A percentile compares a stretch with the other conserved stretches of the same genome.
Conservation (phyloP, 129 eudicot species). For the Dittrichia graveolens region DNA sequence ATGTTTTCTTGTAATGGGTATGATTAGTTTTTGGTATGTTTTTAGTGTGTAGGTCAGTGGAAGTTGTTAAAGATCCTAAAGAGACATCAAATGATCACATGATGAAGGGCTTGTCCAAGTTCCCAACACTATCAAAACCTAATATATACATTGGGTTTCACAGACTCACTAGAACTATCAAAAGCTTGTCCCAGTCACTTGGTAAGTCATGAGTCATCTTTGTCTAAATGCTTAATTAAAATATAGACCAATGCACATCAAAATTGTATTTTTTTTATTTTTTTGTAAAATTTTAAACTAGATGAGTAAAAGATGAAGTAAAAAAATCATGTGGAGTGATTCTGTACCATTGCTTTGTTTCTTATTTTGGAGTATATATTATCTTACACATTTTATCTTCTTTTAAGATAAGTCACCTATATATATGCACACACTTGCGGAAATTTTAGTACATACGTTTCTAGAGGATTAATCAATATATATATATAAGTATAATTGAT, state of each 20-base stretch:
- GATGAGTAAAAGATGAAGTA: background rate
- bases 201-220: constrained; percentile 42
- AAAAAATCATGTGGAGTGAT: constrained; percentile 2
- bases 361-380: background rate
- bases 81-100: constrained; percentile 43
- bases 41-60: constrained; percentile 32
- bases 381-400: too few relatives aligned
- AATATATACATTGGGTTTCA: constrained; percentile 54
- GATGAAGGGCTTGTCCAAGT: constrained; percentile 46
- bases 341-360: background rate
- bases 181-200: constrained; percentile 60
- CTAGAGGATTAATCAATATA: too few relatives aligned
- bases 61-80: constrained; percentile 29
- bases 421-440: too few relatives aligned
- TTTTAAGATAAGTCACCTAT: too few relatives aligned
- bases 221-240: background rate
- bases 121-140: constrained; percentile 50
- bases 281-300: background rate
- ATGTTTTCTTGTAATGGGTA: background rate
- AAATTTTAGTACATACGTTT: too few relatives aligned
- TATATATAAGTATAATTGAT: too few relatives aligned
- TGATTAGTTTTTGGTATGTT: constrained; percentile 22
- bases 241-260: background rate
- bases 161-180: constrained; percentile 59
- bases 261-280: background rate